Evolutionary conservation across 202 grass and related monocot genomes (phyloP), one percentile per base, ranked within the genome.

Genomic region (Tripidium arundinaceum): DNA sequence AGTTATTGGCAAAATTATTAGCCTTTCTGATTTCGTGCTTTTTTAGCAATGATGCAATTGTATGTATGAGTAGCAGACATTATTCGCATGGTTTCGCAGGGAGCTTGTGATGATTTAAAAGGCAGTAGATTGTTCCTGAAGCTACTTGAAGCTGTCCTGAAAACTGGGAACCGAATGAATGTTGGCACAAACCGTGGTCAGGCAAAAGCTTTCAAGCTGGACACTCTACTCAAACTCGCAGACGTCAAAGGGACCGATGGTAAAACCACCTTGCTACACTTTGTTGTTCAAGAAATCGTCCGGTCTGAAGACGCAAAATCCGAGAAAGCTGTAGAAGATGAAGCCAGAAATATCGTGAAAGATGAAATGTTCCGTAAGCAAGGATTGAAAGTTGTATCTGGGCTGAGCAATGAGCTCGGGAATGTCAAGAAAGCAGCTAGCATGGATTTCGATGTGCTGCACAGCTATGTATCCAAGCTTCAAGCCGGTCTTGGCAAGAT

Each of bases 381-480:
- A 79, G 96, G 92, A 27, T 55, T 98, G 6, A 93, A 87, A 74
- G 76, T 98, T 12, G 84, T 98, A 10, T 87, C 88, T 3, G 92
- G 86, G 37, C 46, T 98, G 62, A 98, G 92, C 82, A 86, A 7
- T 18, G 96, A 98, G 66, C 82, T 98, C 4, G 85, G 92, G 13
- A 95, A 90, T 62, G 88, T 95, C 25, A 98, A 85, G 62, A 91
- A 89, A 72, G 92, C 96, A 50, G 96, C 96, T 3, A 84, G 79
- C 42, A 98, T 98, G 96, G 96, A 98, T 72, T 98, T 91, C 0
- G 92, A 95, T 5, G 92, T 98, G 41, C 77, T 98, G 12, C 90
- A 88, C 15, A 69, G 96, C 25, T 98, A 98, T 13, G 85, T 98
- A 10, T 91, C 86, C 5, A 98, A 93, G 86, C 91, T 98, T 21